phyloP scores from a whole-genome alignment of 495 filamentous ascomycete species.

The Parmelia sp. region DNA sequence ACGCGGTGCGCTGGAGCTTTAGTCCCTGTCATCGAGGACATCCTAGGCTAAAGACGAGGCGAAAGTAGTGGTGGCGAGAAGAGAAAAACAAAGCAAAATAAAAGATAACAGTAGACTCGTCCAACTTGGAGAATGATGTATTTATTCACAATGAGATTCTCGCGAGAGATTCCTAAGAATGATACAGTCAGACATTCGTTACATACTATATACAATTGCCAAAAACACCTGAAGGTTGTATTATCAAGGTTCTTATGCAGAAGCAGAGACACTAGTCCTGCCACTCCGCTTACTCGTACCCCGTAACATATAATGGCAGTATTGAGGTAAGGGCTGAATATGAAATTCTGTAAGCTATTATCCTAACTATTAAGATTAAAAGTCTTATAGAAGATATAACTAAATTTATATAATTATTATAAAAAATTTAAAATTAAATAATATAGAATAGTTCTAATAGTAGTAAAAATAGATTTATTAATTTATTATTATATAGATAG shows the following conservation, averaged over 20 bases:
- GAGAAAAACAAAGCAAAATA: not conserved
- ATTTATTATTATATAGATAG: no score
- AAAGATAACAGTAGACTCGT: not conserved
- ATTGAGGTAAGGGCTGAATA: no score
- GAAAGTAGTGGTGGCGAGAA: not conserved
- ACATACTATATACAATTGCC: not conserved
- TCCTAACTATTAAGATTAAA: no score
- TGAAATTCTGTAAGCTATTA: no score
- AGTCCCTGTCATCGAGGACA: constrained; percentile 10
- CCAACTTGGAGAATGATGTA: not conserved
- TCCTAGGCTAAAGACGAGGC: not conserved
- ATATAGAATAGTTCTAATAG: no score
- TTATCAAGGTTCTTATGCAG: not conserved
- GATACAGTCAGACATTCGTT: not conserved
- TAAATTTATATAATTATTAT: no score
- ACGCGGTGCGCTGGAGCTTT: constrained; percentile 62
- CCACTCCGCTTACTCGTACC: no score
- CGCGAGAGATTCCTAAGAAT: not conserved
- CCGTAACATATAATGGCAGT: no score
- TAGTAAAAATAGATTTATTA: no score
- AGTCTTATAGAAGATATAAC: no score
- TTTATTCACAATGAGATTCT: not conserved
- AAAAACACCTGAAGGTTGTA: not conserved
- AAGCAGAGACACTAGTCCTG: no score
- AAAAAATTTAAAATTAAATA: no score